Evolutionary conservation across 2,329 filamentous ascomycete species (phyloP).

Genomic region (Stachybotrys elegans): DNA sequence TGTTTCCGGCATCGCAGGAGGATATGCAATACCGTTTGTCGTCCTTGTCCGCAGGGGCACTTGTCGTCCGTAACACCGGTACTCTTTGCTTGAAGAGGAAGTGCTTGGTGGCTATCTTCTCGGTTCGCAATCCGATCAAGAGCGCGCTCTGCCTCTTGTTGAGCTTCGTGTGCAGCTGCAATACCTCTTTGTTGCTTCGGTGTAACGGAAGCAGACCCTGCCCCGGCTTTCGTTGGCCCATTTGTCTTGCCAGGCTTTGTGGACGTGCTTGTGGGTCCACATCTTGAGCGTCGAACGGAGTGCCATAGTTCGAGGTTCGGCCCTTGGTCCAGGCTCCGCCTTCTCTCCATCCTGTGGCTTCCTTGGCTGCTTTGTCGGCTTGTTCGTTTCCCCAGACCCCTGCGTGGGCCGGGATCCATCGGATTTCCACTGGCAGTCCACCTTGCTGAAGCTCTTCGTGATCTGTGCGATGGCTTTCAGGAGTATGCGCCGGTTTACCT

Average conservation of each 20-base stretch:
- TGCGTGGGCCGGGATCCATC: no score
- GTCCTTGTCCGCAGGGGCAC: slow-evolving; percentile 5
- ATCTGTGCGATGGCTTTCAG: slow-evolving; percentile 1
- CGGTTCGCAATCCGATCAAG: no score
- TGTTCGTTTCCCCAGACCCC: slow-evolving; percentile 5
- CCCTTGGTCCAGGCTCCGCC: not conserved
- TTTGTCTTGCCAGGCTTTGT: no score
- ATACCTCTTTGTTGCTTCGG: no score
- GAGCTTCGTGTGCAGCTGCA: slow-evolving; percentile 3
- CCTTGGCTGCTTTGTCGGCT: no score
- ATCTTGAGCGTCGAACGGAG: not conserved
- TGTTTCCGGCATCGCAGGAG: no score
- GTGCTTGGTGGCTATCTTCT: no score
- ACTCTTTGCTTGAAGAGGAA: slow-evolving; percentile 11
- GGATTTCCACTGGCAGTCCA: not conserved
- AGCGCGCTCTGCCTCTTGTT: slow-evolving; percentile 5
- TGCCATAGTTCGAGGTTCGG: not conserved
- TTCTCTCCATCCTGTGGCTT: not conserved
- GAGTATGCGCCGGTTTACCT: slow-evolving; percentile 4
- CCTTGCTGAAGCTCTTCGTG: not conserved
- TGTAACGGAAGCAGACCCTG: no score
- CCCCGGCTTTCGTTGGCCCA: no score
- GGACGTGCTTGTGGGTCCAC: not conserved
- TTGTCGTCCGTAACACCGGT: slow-evolving; percentile 4
- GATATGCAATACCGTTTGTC: no score